A percentile compares a stretch with the other conserved stretches of the same genome.
Evolutionary conservation across 129 eudicot species (phyloP).

Genomic region (Pulicaria dysenterica): DNA sequence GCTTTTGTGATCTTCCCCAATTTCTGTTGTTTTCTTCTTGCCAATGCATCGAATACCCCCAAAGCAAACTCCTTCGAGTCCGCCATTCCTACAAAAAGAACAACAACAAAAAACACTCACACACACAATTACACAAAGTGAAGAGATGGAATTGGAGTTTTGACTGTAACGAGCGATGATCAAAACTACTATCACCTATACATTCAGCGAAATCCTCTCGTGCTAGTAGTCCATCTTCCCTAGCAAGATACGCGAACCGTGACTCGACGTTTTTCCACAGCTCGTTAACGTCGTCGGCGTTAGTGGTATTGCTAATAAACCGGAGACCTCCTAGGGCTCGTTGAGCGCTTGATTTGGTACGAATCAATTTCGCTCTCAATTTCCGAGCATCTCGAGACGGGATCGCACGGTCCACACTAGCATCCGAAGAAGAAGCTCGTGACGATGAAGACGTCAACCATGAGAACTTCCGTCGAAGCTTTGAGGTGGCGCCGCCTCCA

Average conservation of each 20-base stretch:
- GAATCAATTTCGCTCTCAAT: slow-evolving; percentile 54
- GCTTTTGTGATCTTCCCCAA: slow-evolving; percentile 63
- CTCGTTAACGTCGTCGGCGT: slow-evolving; percentile 41
- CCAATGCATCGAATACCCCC: slow-evolving; percentile 86
- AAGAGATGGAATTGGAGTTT: neutral
- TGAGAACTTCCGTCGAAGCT: slow-evolving; percentile 56
- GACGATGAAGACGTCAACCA: slow-evolving; percentile 59
- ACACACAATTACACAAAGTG: too few relatives aligned
- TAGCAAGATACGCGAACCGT: slow-evolving; percentile 55
- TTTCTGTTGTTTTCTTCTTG: slow-evolving; percentile 70
- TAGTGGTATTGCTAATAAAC: slow-evolving; percentile 71
- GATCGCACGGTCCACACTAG: slow-evolving; percentile 32
- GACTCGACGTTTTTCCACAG: slow-evolving; percentile 77
- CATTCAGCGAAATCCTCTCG: slow-evolving; percentile 90
- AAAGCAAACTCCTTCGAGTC: slow-evolving; percentile 96
- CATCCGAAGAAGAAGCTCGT: slow-evolving; percentile 52
- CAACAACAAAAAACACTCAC: slow-evolving; percentile 26
- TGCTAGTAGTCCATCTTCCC: slow-evolving; percentile 63
- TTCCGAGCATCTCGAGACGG: slow-evolving; percentile 67
- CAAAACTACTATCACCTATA: slow-evolving; percentile 51
- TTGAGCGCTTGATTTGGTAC: slow-evolving; percentile 79
- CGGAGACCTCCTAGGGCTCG: slow-evolving; percentile 83
- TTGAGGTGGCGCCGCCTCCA: slow-evolving; percentile 40
- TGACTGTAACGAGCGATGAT: neutral
- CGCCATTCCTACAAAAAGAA: slow-evolving; percentile 61